phyloP scores from a whole-genome alignment of 352 stramenopile genomes.

The Phytopythium boreale region DNA sequence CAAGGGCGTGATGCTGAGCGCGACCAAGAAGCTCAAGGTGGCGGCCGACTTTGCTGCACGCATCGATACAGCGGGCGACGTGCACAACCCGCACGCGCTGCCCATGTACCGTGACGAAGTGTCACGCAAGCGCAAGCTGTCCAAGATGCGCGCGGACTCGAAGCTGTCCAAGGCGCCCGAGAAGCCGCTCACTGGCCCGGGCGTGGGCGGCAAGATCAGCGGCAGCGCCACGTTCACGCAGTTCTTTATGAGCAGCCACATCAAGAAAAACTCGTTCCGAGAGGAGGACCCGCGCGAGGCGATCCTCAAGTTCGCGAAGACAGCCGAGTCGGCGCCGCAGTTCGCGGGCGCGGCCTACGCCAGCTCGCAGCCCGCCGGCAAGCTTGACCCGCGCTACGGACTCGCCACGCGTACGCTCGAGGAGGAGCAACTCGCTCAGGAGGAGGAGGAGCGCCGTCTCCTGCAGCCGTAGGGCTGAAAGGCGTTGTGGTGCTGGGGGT shows the following conservation, averaged over 20 bases:
- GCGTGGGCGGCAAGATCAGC: constrained; percentile 76
- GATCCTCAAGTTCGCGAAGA: constrained; percentile 86
- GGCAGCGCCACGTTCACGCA: constrained; percentile 84
- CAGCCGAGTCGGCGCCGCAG: constrained; percentile 64
- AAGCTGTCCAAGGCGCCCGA: constrained; percentile 74
- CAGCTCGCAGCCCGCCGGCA: constrained; percentile 37
- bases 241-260: constrained; percentile 87
- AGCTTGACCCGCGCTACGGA: constrained; percentile 72
- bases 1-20: constrained; percentile 78
- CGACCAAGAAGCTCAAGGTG: constrained; percentile 77
- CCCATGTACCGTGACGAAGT: constrained; percentile 81
- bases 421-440: constrained; percentile 72
- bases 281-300: constrained; percentile 82
- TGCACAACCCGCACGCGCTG: constrained; percentile 76
- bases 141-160: constrained; percentile 63
- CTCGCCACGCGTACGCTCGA: constrained; percentile 75
- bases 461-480: constrained; percentile 49
- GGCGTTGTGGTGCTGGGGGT: too few relatives aligned
- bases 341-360: constrained; percentile 65
- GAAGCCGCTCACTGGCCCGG: constrained; percentile 69
- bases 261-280: constrained; percentile 83
- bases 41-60: constrained; percentile 56
- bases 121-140: constrained; percentile 66
- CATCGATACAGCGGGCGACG: constrained; percentile 63
- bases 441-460: constrained; percentile 70